Evolutionary conservation across 108 stramenopile species (phyloP).

Genomic region (Nitzschia sp.): DNA sequence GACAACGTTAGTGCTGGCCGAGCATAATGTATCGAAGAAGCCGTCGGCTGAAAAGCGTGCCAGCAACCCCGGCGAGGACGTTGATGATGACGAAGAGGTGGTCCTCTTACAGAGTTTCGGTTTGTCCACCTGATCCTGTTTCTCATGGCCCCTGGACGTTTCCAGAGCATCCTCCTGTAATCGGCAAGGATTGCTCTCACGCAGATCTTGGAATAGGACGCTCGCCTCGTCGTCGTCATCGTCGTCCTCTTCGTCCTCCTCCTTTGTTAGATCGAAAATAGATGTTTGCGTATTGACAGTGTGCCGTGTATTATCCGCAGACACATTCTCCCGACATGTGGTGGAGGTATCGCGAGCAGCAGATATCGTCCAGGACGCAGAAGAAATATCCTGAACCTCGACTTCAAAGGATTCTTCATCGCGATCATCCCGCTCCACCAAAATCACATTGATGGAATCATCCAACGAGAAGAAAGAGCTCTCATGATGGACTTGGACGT

Average conservation of each 20-base stretch:
- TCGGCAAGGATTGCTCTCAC: not conserved
- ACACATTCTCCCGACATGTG: slow-evolving; percentile 8
- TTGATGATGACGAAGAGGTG: not conserved
- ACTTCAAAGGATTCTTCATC: not conserved
- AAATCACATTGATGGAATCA: slow-evolving; percentile 6
- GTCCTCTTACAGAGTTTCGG: not conserved
- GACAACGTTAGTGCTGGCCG: not conserved
- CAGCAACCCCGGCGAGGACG: not conserved
- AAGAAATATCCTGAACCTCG: not conserved
- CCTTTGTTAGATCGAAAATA: slow-evolving; percentile 21
- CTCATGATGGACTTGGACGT: slow-evolving; percentile 3
- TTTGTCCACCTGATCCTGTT: not conserved
- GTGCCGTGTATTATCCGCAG: slow-evolving; percentile 30
- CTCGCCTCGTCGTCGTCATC: slow-evolving; percentile 26
- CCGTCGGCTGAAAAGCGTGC: slow-evolving; percentile 10
- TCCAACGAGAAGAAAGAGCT: not conserved
- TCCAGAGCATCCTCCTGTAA: not conserved
- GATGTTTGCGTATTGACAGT: slow-evolving; percentile 21
- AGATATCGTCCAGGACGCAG: not conserved
- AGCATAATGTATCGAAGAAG: slow-evolving; percentile 32
- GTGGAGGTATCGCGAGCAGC: slow-evolving; percentile 25
- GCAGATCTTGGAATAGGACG: slow-evolving; percentile 30
- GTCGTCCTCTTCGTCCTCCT: slow-evolving; percentile 23
- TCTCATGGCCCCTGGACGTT: not conserved
- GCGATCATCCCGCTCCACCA: not conserved